These are phyloP conservation scores for Bolboschoenus planiculmis DNA, from an alignment of 176 grass and related monocot genomes.

Conservation along the genomic window DNA sequence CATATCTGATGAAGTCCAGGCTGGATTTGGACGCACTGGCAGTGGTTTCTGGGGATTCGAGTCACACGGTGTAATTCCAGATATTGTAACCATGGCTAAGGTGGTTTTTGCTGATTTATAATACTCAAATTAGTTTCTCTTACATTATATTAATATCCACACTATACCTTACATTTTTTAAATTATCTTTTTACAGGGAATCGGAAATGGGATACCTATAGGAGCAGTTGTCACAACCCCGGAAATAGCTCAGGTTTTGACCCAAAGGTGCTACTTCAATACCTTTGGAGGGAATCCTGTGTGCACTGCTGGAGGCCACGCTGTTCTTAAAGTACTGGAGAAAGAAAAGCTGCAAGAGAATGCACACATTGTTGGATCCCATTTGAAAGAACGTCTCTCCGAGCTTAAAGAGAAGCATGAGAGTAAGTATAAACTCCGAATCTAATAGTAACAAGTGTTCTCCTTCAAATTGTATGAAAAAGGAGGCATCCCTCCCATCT, in stretches of 20 bases:
- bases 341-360: constrained; percentile 96
- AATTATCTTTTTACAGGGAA: constrained; percentile 40
- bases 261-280: constrained; percentile 68
- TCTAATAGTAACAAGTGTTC: background rate
- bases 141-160: background rate
- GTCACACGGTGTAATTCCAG: constrained; percentile 65
- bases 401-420: constrained; percentile 67
- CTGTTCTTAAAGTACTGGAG: constrained; percentile 85
- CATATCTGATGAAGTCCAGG: constrained; percentile 88
- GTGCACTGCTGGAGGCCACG: constrained; percentile 66
- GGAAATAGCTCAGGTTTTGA: constrained; percentile 87
- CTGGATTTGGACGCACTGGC: constrained; percentile 73
- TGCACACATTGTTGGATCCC: constrained; percentile 62
- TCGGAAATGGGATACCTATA: constrained; percentile 85
- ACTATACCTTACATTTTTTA: background rate
- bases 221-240: constrained; percentile 94
- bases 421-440: constrained; percentile 33
- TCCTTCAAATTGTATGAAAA: background rate
- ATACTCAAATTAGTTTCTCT: background rate
- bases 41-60: constrained; percentile 97
- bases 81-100: constrained; percentile 98
- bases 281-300: constrained; percentile 95
- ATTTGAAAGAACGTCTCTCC: constrained; percentile 62
- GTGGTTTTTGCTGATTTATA: constrained; percentile 26
- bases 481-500: background rate